Evolutionary conservation across 148 eudicot species (phyloP).

Genomic region (Camellia lanceoleosa): DNA sequence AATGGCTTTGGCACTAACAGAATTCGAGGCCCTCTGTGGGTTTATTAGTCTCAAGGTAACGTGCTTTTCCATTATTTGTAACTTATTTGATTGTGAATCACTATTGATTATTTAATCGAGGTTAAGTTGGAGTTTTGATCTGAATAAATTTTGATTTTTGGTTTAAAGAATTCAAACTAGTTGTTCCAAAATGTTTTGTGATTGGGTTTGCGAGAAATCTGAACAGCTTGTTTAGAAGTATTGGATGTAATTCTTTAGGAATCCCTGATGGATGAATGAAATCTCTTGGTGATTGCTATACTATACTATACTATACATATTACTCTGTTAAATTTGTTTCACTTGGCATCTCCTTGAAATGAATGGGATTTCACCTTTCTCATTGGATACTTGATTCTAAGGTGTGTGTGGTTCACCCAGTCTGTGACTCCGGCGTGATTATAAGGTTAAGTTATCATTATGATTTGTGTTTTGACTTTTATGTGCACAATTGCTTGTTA

Average conservation of each 20-base stretch:
- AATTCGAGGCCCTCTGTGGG: constrained; percentile 87
- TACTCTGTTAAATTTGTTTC: not conserved
- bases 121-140: not conserved
- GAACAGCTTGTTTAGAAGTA: no score
- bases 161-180: not conserved
- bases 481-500: not conserved
- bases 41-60: constrained; percentile 65
- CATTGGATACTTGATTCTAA: not conserved
- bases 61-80: not conserved
- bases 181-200: not conserved
- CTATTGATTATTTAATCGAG: not conserved
- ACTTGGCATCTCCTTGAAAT: not conserved
- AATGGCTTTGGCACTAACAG: constrained; percentile 89
- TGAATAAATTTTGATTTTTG: not conserved
- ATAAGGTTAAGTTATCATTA: no score
- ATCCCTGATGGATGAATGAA: no score
- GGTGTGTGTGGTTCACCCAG: no score
- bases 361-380: not conserved
- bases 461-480: no score
- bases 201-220: no score
- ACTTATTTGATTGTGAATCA: not conserved
- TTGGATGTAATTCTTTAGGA: no score
- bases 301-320: not conserved
- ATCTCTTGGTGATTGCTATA: not conserved
- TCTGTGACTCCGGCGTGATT: no score